Evolutionary conservation across 345 rosid species (phyloP), one percentile per base, ranked within the genome.

Genomic region (Laguncularia racemosa): DNA sequence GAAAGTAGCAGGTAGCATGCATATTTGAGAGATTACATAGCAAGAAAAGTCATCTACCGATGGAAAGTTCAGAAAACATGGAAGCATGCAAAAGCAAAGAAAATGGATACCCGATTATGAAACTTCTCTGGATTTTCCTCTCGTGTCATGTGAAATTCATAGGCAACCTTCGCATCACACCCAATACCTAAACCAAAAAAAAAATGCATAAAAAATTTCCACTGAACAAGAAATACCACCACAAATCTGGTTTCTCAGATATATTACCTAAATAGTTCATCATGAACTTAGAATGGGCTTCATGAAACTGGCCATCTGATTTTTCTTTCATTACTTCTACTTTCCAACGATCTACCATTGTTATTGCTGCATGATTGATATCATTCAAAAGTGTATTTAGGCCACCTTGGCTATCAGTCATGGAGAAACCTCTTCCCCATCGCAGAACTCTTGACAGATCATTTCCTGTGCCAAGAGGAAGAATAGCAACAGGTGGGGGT

Each of bases 121-220:
- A 88, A 88, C 74, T 88, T 88, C 68, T 82, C 77, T 33, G 96
- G 96, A 63, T 82, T 82, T 75, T 88, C 96, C 71, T 82, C 84
- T 67, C 96, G 81, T 46, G 77, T 79, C 70, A 78, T 58, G 44
- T 88, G 96, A 73, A 88, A 84, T 48, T 88, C 91, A 72, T 84
- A 80, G 14, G 96, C 96, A 65, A 88, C 87, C 79, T 88, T 88
- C 5, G 96, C 96, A 74, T 88, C 96, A 54, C 96, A 88, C 50
- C 96, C 96, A 63, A 88, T 79, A 66, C 96, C 96, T 88, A 55
- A 20, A 67, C 52, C 66, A 65, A 43, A 12, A 38, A 43, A 12
- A 38, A 55, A 74, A 26, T 62, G 73, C 48, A 55, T 20, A 52
- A 26, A 47, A 44, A 46, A 57, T 48, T 33, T 33, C 6, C 40